Percentiles rank a stretch among this genome's conserved stretches.
These are phyloP conservation scores for Nigrograna mackinnonii DNA, from an alignment of 2,329 filamentous ascomycete species.

Conservation along the genomic window DNA sequence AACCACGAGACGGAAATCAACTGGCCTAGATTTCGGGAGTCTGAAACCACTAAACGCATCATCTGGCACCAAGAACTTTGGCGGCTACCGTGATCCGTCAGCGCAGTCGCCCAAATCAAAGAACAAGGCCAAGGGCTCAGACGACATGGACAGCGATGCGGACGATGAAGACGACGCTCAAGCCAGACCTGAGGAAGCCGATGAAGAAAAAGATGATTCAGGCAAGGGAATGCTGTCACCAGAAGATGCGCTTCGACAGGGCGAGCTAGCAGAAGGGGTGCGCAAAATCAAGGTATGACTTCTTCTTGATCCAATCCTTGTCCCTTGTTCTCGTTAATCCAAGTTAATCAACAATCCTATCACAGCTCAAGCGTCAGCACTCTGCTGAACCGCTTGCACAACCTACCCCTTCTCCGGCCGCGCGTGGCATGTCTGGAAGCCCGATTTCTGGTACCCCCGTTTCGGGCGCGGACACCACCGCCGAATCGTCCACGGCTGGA, in stretches of 20 bases:
- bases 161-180: conserved; percentile 68
- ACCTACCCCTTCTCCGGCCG: conserved; percentile 20
- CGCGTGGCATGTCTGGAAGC: conserved; percentile 26
- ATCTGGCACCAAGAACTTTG: conserved; percentile 87
- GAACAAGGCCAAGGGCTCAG: conserved; percentile 57
- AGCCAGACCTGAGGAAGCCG: conserved; percentile 65
- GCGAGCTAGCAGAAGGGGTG: conserved; percentile 79
- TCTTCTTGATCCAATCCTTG: too few relatives aligned
- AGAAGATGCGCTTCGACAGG: conserved; percentile 73
- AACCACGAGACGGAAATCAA: conserved; percentile 74
- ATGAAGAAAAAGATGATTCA: conserved; percentile 61
- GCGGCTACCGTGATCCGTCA: conserved; percentile 78
- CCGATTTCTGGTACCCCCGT: conserved; percentile 28
- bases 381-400: conserved; percentile 69
- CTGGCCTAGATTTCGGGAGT: conserved; percentile 82
- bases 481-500: conserved; percentile 31
- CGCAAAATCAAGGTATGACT: conserved; percentile 75
- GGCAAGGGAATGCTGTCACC: conserved; percentile 60
- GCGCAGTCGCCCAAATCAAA: conserved; percentile 57
- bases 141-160: conserved; percentile 74
- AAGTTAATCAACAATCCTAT: too few relatives aligned
- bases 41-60: conserved; percentile 78
- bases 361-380: conserved; percentile 81
- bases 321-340: not conserved
- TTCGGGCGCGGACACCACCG: conserved; percentile 12